A percentile compares a stretch with the other conserved stretches of the same genome.
Evolutionary conservation across 2,329 filamentous ascomycete genomes (phyloP).

Genomic region (Bipolaris bicolor): DNA sequence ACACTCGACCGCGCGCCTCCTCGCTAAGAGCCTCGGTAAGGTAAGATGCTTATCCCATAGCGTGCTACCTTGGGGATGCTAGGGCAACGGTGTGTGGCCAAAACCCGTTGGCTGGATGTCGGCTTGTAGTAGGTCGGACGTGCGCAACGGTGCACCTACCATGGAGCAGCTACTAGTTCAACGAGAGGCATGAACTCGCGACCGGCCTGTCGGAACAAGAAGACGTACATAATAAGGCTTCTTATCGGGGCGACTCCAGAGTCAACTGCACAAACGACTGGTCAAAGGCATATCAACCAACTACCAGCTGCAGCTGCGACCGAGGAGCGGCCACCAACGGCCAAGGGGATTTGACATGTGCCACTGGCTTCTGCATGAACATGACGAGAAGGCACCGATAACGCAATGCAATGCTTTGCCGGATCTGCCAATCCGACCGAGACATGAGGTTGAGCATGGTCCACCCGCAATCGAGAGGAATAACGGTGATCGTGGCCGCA

Average conservation of each 20-base stretch:
- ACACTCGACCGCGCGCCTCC: conserved; percentile 23
- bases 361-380: conserved; percentile 16
- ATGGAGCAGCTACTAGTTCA: conserved; percentile 29
- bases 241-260: conserved; percentile 41
- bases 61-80: conserved; percentile 25
- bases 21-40: conserved; percentile 26
- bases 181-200: conserved; percentile 33
- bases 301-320: conserved; percentile 18
- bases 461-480: conserved; percentile 13
- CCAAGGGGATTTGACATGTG: conserved; percentile 23
- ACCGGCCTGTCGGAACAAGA: conserved; percentile 36
- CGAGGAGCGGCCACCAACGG: conserved; percentile 19
- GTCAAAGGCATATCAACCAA: conserved; percentile 9
- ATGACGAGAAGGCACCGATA: conserved; percentile 15
- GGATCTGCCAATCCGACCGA: conserved; percentile 19
- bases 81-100: conserved; percentile 8
- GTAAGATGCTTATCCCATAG: conserved; percentile 35
- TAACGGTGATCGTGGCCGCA: conserved; percentile 20
- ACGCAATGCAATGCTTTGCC: conserved; percentile 19
- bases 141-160: conserved; percentile 40
- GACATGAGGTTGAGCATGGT: conserved; percentile 20
- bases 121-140: conserved; percentile 20
- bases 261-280: conserved; percentile 25
- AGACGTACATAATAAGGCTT: conserved; percentile 29
- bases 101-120: conserved; percentile 25